Conservation (phyloP, 352 stramenopile species). For the Pythium sukuiense region DNA sequence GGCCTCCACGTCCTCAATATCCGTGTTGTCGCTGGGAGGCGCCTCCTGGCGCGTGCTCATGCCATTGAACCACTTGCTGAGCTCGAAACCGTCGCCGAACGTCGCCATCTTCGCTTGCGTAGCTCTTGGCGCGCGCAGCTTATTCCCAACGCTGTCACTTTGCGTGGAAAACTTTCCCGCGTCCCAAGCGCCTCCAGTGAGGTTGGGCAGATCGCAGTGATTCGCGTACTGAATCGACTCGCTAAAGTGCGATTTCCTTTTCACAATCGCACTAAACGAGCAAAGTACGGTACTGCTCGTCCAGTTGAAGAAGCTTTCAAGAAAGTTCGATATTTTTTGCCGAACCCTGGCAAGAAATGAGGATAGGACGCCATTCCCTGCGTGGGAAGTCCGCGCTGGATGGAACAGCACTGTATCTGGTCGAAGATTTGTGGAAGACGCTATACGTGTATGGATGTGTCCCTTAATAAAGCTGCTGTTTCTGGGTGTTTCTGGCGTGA, state of each 20-base stretch:
- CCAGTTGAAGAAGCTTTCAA: background rate
- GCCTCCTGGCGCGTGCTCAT: constrained; percentile 15
- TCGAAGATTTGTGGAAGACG: background rate
- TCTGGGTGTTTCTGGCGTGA: background rate
- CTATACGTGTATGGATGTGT: constrained; percentile 6
- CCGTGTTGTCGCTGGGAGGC: constrained; percentile 42
- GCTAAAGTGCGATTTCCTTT: background rate
- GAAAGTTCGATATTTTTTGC: constrained; percentile 1
- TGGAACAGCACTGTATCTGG: background rate
- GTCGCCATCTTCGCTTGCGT: constrained; percentile 28
- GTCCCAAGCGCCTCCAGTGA: constrained; percentile 1
- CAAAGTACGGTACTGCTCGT: background rate
- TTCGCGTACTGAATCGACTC: background rate
- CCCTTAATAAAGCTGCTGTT: constrained; percentile 9
- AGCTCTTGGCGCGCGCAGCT: background rate
- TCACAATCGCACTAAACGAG: background rate
- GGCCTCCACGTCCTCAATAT: constrained; percentile 37
- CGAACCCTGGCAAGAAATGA: background rate
- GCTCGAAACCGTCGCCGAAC: constrained; percentile 65
- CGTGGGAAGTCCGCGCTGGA: background rate
- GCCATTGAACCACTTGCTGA: constrained; percentile 83
- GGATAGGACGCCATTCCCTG: background rate
- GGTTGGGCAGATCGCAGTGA: constrained; percentile 16
- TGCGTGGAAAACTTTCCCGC: constrained; percentile 17
- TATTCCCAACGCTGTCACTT: background rate